Conservation (phyloP, 1,284 basidiomycete genomes). For the Anthracocystis setariae region DNA sequence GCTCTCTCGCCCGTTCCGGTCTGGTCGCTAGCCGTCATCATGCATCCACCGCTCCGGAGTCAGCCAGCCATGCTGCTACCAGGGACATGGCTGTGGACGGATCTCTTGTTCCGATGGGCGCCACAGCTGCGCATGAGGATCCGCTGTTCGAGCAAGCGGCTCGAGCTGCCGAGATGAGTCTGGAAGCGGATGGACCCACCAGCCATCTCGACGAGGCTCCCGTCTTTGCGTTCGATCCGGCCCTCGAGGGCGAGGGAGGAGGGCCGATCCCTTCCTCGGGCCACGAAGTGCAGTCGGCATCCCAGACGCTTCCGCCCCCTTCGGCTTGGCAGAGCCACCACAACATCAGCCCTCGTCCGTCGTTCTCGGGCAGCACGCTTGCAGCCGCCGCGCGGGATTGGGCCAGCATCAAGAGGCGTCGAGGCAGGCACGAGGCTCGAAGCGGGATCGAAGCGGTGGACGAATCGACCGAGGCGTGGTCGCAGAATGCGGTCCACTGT, state of each 20-base stretch:
- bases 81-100: background rate
- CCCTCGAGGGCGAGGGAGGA: conserved; percentile 26
- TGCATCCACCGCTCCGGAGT: conserved; percentile 16
- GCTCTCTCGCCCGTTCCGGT: conserved; percentile 20
- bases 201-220: background rate
- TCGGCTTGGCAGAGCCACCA: conserved; percentile 7
- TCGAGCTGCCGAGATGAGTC: conserved; percentile 15
- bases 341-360: conserved; percentile 23
- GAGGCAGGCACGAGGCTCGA: conserved; percentile 5
- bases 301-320: background rate
- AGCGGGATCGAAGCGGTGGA: conserved; percentile 6
- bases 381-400: conserved; percentile 47
- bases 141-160: conserved; percentile 28
- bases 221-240: conserved; percentile 32
- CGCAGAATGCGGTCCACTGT: background rate
- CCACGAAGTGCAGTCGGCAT: background rate
- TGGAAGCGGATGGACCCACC: conserved; percentile 1
- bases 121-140: conserved; percentile 5
- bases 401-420: conserved; percentile 34
- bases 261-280: background rate
- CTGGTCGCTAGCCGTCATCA: conserved; percentile 11
- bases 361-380: conserved; percentile 44
- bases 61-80: background rate
- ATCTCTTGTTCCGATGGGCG: background rate
- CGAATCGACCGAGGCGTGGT: background rate